A percentile compares a stretch with the other conserved stretches of the same genome.
These are phyloP conservation scores for Talaromyces sp. DNA, from an alignment of 2,329 filamentous ascomycete species.

Conservation along the genomic window DNA sequence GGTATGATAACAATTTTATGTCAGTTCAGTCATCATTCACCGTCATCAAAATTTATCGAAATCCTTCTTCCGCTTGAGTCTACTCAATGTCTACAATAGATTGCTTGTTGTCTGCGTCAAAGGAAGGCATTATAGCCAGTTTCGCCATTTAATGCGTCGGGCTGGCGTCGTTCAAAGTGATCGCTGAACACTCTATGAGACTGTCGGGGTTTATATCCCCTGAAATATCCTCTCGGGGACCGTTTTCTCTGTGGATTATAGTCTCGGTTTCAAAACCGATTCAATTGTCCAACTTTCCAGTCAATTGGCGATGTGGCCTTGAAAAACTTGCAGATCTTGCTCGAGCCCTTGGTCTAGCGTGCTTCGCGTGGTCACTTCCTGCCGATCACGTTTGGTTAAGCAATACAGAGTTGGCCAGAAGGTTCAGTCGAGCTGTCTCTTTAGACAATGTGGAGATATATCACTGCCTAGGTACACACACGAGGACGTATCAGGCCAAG, in stretches of 20 bases:
- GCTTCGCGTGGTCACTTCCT: background rate
- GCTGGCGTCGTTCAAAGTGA: background rate
- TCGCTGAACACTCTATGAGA: background rate
- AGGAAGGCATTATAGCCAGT: background rate
- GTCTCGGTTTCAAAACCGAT: background rate
- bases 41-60: background rate
- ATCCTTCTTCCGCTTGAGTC: background rate
- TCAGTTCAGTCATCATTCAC: background rate
- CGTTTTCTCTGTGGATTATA: background rate
- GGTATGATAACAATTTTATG: background rate
- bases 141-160: background rate
- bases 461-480: background rate
- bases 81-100: background rate
- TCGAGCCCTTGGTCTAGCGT: background rate
- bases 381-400: background rate
- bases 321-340: background rate
- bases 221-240: background rate
- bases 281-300: background rate
- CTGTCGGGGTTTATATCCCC: background rate
- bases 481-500: background rate
- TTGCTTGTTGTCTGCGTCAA: background rate
- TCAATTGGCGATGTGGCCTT: background rate
- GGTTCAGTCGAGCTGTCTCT: background rate
- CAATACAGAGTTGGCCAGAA: background rate
- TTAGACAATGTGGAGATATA: background rate